Percentiles rank a stretch among this genome's conserved stretches.
phyloP scores from a whole-genome alignment of 345 rosid species.

The Brassica juncea region DNA sequence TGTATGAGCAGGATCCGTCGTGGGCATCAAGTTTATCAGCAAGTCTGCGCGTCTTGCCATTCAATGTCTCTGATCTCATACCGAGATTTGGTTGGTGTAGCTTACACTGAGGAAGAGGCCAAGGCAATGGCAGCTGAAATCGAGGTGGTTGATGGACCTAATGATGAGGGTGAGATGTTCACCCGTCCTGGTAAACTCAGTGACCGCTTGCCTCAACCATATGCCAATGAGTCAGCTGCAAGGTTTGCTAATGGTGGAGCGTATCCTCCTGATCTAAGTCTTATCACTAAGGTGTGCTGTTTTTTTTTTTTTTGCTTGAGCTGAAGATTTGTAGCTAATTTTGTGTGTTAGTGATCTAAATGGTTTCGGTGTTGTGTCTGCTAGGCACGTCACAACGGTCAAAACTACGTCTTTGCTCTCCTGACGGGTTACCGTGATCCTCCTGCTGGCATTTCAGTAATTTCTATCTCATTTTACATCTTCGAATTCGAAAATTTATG shows the following conservation, averaged over 20 bases:
- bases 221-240: constrained; percentile 90
- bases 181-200: constrained; percentile 98
- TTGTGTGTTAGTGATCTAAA: constrained; percentile 2
- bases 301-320: not conserved
- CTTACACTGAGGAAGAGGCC: constrained; percentile 97
- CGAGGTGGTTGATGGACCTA: constrained; percentile 98
- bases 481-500: not conserved
- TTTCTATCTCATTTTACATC: not conserved
- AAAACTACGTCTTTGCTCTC: constrained; percentile 94
- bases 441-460: constrained; percentile 93
- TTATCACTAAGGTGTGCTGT: constrained; percentile 81
- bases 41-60: constrained; percentile 99
- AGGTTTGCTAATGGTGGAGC: constrained; percentile 99
- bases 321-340: constrained; percentile 2
- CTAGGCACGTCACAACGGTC: constrained; percentile 99
- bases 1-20: constrained; percentile 83
- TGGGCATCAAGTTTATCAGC: constrained; percentile 95
- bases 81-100: constrained; percentile 97
- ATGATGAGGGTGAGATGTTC: constrained; percentile 99
- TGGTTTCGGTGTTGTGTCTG: constrained; percentile 26
- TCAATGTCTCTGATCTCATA: constrained; percentile 94
- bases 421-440: constrained; percentile 98
- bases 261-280: constrained; percentile 99
- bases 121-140: constrained; percentile 99
- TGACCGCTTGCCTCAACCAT: constrained; percentile 93